Evolutionary conservation across 495 filamentous ascomycete species (phyloP), one percentile per base, ranked within the genome.

Genomic region (Lasiosphaeriaceae sp.): DNA sequence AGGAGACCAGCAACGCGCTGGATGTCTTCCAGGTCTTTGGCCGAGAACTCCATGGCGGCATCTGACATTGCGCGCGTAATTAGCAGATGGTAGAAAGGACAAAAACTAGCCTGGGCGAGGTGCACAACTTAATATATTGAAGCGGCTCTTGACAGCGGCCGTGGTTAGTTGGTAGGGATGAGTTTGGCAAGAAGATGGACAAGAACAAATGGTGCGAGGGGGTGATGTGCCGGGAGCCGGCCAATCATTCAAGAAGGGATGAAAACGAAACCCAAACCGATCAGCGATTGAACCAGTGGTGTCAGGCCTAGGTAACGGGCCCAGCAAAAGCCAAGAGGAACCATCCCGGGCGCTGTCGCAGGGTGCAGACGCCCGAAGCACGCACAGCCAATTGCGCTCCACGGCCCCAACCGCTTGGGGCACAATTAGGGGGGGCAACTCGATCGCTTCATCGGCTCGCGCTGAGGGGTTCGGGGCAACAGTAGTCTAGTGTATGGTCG

Each of bases 1-100:
- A 70, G 39, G 6, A 70, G 60, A 14, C 67, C 67, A 3, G 65
- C 67, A 20, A 64, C 62, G 9, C 58, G 59, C 51, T 64, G 67
- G 22, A 70, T 60, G 46, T 64, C 65, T 22, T 62, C 59, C 24
- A 64, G 23, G 17, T 67, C 65, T 19, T 59, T 60, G n/a, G 56
- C 50, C 1, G 61, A 62, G 23, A 70, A 67, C 21, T 64, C 57
- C 65, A 70, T 70, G 50, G 39, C 47, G 54, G 12, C 14, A 35
- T 43, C 39, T n/a, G 39, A 12, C 14, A n/a, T 43, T 43, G 39
- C 9, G 39, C 39, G 39, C 14, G n/a, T 19, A 20, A n/a, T n/a
- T n/a, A n/a, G n/a, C n/a, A n/a, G n/a, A 9, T 31, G 26, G 26
- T 31, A 31, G 26, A 31, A 3, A 9, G 26, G 26, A 31, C 26